These are phyloP conservation scores for Centella asiatica DNA, from an alignment of 129 eudicot species.

Conservation along the genomic window DNA sequence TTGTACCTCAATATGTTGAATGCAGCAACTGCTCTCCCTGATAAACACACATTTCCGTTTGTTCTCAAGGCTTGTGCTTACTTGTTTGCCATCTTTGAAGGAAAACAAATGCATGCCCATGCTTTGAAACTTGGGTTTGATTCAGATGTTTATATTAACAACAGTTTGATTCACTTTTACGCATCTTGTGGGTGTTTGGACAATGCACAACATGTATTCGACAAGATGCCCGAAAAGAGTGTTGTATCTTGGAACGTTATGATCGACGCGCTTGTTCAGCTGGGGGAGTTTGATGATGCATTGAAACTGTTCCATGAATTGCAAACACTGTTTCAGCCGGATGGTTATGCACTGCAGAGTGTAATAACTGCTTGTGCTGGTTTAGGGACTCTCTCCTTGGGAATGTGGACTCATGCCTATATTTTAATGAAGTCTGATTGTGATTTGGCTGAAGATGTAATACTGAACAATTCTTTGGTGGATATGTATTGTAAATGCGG, in stretches of 20 bases:
- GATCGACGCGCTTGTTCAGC: slow-evolving; percentile 60
- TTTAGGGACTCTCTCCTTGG: slow-evolving; percentile 61
- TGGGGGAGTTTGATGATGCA: slow-evolving; percentile 64
- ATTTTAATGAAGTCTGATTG: slow-evolving; percentile 24
- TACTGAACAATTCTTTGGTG: slow-evolving; percentile 50
- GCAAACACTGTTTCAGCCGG: slow-evolving; percentile 45
- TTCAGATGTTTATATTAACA: slow-evolving; percentile 54
- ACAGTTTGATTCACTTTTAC: slow-evolving; percentile 78
- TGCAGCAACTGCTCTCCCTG: slow-evolving; percentile 34
- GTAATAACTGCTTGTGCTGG: slow-evolving; percentile 65
- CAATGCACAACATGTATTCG: slow-evolving; percentile 52
- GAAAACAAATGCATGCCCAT: slow-evolving; percentile 54
- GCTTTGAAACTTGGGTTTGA: slow-evolving; percentile 56
- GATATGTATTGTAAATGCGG: slow-evolving; percentile 87
- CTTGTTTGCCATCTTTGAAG: slow-evolving; percentile 43
- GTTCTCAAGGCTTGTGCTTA: slow-evolving; percentile 78
- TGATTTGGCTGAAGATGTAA: slow-evolving; percentile 25
- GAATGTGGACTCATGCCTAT: slow-evolving; percentile 91
- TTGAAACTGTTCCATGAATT: slow-evolving; percentile 46
- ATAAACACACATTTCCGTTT: slow-evolving; percentile 73
- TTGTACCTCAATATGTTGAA: slow-evolving; percentile 38
- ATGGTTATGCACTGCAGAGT: slow-evolving; percentile 65
- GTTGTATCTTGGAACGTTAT: slow-evolving; percentile 75
- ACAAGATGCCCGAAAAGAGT: slow-evolving; percentile 62
- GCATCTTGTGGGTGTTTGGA: slow-evolving; percentile 58